Percentiles rank a stretch among this genome's conserved stretches.
Conservation (phyloP, 2,329 filamentous ascomycete species). For the Cryphonectria parasitica region DNA sequence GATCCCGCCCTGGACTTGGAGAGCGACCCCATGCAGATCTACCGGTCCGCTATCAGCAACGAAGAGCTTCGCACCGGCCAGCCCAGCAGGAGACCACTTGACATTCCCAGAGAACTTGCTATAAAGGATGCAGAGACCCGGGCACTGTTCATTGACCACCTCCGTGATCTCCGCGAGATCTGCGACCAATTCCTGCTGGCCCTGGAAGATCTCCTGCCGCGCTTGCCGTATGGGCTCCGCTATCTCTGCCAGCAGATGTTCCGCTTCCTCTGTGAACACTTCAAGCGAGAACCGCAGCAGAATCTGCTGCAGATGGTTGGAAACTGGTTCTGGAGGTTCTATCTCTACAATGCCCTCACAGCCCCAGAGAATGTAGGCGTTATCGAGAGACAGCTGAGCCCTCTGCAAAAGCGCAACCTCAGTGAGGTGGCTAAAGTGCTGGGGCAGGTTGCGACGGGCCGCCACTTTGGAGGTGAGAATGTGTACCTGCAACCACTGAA, state of each 20-base stretch:
- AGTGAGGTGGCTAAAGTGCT: constrained; percentile 90
- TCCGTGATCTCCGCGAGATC: constrained; percentile 92
- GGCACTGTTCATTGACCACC: constrained; percentile 88
- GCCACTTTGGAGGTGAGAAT: constrained; percentile 90
- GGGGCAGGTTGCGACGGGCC: constrained; percentile 83
- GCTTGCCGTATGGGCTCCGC: constrained; percentile 91
- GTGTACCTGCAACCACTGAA: constrained; percentile 96
- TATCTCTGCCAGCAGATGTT: constrained; percentile 88
- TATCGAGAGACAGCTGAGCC: constrained; percentile 84
- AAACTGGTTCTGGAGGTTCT: constrained; percentile 93
- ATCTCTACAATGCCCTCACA: constrained; percentile 86
- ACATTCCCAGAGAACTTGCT: constrained; percentile 89
- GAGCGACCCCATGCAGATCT: constrained; percentile 97
- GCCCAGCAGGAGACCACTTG: constrained; percentile 77
- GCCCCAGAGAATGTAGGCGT: constrained; percentile 92
- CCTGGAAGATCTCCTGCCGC: constrained; percentile 80
- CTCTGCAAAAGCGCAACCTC: constrained; percentile 90
- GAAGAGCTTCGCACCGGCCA: constrained; percentile 92
- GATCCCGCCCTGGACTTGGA: constrained; percentile 90
- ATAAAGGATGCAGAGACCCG: constrained; percentile 94
- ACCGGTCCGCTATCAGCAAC: constrained; percentile 93
- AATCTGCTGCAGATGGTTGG: constrained; percentile 81
- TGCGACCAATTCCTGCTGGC: constrained; percentile 86
- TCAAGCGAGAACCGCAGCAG: constrained; percentile 77
- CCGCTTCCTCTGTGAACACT: constrained; percentile 74